These are phyloP conservation scores for Cystobasidium slooffiae DNA, from an alignment of 1,284 basidiomycete genomes.

Conservation along the genomic window DNA sequence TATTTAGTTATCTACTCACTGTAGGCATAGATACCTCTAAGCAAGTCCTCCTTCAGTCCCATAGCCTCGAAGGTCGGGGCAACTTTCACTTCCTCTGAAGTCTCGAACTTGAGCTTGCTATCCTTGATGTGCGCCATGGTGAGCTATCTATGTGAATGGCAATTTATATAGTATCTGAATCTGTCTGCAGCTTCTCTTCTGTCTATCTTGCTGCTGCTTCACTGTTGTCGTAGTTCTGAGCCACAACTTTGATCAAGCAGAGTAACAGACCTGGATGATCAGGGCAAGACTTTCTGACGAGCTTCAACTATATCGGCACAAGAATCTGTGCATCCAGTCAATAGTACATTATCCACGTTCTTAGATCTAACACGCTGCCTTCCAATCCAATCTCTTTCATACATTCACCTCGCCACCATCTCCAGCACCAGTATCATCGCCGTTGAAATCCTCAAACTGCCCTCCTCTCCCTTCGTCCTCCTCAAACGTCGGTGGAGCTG, in stretches of 20 bases:
- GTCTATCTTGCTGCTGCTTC: background rate
- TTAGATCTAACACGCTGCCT: background rate
- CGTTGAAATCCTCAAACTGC: background rate
- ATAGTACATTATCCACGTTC: background rate
- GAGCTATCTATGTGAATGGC: background rate
- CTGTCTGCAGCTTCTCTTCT: background rate
- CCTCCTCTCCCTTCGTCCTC: background rate
- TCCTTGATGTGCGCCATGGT: slow-evolving; percentile 24
- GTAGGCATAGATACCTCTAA: slow-evolving; percentile 98
- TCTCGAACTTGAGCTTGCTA: slow-evolving; percentile 93
- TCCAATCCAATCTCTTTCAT: background rate
- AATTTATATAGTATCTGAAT: background rate
- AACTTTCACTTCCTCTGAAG: slow-evolving; percentile 86
- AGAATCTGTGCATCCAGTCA: too few species aligned
- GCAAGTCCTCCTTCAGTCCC: slow-evolving; percentile 84
- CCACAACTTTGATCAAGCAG: too few species aligned
- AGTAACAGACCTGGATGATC: too few species aligned
- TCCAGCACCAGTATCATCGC: background rate
- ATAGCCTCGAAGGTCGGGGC: slow-evolving; percentile 56
- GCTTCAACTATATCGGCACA: too few species aligned
- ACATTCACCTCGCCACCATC: slow-evolving; percentile 1
- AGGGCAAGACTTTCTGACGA: too few species aligned
- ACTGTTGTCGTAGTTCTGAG: too few species aligned
- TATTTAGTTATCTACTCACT: too few species aligned
- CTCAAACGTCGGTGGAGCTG: slow-evolving; percentile 8